Evolutionary conservation across 495 filamentous ascomycete genomes (phyloP), one percentile per base, ranked within the genome.

Genomic region (Neurospora terricola): DNA sequence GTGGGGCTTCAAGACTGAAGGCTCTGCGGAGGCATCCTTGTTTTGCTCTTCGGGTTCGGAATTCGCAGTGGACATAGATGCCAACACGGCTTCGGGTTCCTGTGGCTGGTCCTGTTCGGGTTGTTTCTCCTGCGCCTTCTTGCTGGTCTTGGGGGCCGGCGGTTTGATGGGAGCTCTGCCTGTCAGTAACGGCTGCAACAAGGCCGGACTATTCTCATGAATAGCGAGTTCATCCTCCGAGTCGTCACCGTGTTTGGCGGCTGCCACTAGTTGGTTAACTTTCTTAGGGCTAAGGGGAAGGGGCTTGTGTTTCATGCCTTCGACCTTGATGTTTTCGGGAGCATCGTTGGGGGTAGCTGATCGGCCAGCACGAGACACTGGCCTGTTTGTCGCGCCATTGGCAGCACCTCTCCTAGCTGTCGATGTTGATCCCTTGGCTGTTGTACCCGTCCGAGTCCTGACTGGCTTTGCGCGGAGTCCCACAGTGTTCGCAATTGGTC

Each of bases 181-280:
- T 81, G 72, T 34, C 54, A 66, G 27, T 34, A 87, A 76, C 5
- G 84, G 81, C 72, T 83, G 81, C 18, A 86, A 66, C 54, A 66
- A 66, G 54, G 54, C 80, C 7, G 83, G 83, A 2, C 82, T 81
- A 70, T 87, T 86, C 75, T 87, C 86, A 23, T 81, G 78, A 11
- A 81, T 82, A n/a, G 83, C 85, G 23, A 88, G 82, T 75, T 89
- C 87, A 70, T 88, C 86, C 42, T 88, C 86, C 6, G 86, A 87
- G 21, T 80, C 79, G 7, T 66, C 54, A 9, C 12, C 54, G 54
- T 34, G 54, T 66, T 66, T 66, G 23, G 73, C 68, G 45, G 82
- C 81, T 59, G 82, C 37, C 9, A 80, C 69, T 70, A 88, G 77
- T 80, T 88, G 84, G 59, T 83, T 87, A 76, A 85, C 81, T 80